Evolutionary conservation across 169 alveolate species (phyloP), one percentile per base, ranked within the genome.

Genomic region (Plasmodium adleri): DNA sequence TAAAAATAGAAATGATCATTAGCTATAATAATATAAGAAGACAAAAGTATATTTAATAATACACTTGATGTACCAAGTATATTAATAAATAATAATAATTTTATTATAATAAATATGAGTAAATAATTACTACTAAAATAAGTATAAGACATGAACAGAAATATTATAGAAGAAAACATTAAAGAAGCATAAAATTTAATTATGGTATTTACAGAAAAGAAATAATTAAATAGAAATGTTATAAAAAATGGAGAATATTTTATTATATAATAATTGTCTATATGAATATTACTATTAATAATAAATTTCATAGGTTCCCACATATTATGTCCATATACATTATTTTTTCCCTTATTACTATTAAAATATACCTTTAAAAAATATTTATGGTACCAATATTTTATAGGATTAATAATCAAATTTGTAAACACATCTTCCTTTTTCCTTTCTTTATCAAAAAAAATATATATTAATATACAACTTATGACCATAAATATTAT

Each of bases 1-100:
- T 28, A 85, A 1, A 45, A n/a, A 20, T 85, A 47, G 52, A 85
- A 70, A 20, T 17, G 47, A 28, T 58, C 59, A 85, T 56, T 59
- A 9, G 87, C 62, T 24, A 85, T 15, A 12, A 85, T 50, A 56
- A 85, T 85, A 73, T 59, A 85, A 8, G 92, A 85, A 1, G 92
- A 24, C 71, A 85, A 71, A 39, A 85, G 50, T 1, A 71, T 60
- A 58, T 85, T 85, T 32, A 85, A 39, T 10, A 85, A 13, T 15
- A 71, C 22, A 56, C 92, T 85, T 15, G 87, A 56, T 50, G 58
- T 85, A 6, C 70, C 45, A 70, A 72, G 54, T 45, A 71, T 56
- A 73, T 85, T 85, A n/a, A 85, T 85, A 60, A 71, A 85, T 12
- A 85, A 54, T 63, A 85, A 28, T 43, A 71, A 56, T 4, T 22